Conservation (phyloP, 2,329 filamentous ascomycete genomes). For the Immersiporthe knoxdaviesiana region DNA sequence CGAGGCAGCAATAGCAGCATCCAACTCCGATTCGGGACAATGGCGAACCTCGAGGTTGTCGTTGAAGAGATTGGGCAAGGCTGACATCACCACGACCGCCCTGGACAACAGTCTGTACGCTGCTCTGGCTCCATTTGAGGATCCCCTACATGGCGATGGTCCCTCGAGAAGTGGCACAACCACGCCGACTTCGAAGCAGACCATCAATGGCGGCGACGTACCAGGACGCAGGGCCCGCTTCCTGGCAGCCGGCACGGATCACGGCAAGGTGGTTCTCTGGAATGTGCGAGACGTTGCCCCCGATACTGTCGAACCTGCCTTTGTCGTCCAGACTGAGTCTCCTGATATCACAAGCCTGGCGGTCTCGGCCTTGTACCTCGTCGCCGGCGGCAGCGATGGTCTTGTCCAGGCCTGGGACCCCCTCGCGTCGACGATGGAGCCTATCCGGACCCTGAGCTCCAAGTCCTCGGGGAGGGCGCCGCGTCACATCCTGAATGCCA, state of each 20-base stretch:
- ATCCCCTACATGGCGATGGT: conserved; percentile 67
- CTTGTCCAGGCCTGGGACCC: conserved; percentile 97
- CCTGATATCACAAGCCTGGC: conserved; percentile 84
- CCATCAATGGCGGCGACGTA: conserved; percentile 58
- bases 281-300: conserved; percentile 70
- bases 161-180: conserved; percentile 38
- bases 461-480: conserved; percentile 81
- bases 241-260: conserved; percentile 78
- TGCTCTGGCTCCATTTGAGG: conserved; percentile 73
- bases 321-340: conserved; percentile 86
- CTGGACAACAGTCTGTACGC: conserved; percentile 78
- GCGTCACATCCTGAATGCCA: conserved; percentile 63
- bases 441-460: conserved; percentile 85
- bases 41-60: conserved; percentile 68
- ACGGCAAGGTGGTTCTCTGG: conserved; percentile 80
- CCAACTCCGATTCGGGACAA: conserved; percentile 48
- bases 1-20: neutral
- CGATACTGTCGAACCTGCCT: conserved; percentile 70
- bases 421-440: conserved; percentile 76
- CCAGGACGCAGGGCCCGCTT: conserved; percentile 85
- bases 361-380: conserved; percentile 81
- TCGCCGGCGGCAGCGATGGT: conserved; percentile 93
- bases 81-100: conserved; percentile 69
- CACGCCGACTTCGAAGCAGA: conserved; percentile 47
- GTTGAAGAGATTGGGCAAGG: conserved; percentile 61